Evolutionary conservation across 1,284 basidiomycete genomes (phyloP).

Genomic region (Ustilago curta): DNA sequence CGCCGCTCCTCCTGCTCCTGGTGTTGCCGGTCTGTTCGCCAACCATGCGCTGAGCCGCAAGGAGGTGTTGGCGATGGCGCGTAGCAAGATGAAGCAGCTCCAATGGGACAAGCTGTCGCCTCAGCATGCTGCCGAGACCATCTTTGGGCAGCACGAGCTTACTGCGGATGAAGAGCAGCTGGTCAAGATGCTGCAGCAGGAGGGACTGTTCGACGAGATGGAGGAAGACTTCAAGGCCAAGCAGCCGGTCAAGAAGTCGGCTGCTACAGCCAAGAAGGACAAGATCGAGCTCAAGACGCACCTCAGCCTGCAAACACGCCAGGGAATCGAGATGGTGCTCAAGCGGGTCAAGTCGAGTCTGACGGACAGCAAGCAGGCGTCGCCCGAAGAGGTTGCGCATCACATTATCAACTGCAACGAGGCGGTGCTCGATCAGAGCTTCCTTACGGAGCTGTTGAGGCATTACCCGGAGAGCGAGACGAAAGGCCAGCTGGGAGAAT

Average conservation of each 20-base stretch:
- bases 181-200: constrained; percentile 49
- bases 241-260: constrained; percentile 76
- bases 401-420: constrained; percentile 68
- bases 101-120: constrained; percentile 89
- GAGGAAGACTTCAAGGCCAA: constrained; percentile 98
- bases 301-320: constrained; percentile 57
- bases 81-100: constrained; percentile 94
- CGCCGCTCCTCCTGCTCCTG: constrained; percentile 66
- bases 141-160: constrained; percentile 60
- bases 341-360: constrained; percentile 38
- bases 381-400: constrained; percentile 68
- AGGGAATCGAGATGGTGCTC: constrained; percentile 62
- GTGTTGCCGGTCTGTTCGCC: constrained; percentile 75
- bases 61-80: constrained; percentile 85
- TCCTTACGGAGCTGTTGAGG: constrained; percentile 66
- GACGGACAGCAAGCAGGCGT: constrained; percentile 62
- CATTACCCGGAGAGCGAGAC: constrained; percentile 69
- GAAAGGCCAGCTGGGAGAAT: constrained; percentile 71
- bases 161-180: constrained; percentile 54
- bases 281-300: constrained; percentile 69
- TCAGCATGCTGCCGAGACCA: constrained; percentile 67
- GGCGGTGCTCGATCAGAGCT: constrained; percentile 66
- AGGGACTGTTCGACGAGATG: constrained; percentile 92
- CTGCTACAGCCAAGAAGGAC: constrained; percentile 68
- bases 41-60: constrained; percentile 74